Evolutionary conservation across 1,284 basidiomycete genomes (phyloP).

Genomic region (Microbotryum scabiosae): DNA sequence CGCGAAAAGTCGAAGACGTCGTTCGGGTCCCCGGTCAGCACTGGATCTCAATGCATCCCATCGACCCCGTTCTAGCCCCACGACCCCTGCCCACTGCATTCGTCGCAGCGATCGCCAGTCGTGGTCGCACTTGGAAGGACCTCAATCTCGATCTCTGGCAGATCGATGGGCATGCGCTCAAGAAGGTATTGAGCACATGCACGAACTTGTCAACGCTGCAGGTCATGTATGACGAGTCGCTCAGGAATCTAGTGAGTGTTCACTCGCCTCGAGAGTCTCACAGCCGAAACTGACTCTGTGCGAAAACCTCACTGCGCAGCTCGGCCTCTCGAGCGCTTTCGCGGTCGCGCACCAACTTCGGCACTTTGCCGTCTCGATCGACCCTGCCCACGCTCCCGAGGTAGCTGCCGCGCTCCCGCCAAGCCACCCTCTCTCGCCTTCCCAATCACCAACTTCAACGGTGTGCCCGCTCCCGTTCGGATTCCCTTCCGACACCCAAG

Average conservation of each 20-base stretch:
- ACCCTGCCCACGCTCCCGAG: slow-evolving; percentile 17
- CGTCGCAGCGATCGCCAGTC: slow-evolving; percentile 8
- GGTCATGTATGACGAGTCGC: slow-evolving; percentile 16
- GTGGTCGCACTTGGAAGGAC: slow-evolving; percentile 2
- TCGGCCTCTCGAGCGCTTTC: slow-evolving; percentile 15
- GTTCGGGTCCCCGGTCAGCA: slow-evolving; percentile 17
- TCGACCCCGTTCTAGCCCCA: slow-evolving; percentile 12
- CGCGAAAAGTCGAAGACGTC: slow-evolving; percentile 3
- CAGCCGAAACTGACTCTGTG: background rate
- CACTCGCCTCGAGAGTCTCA: background rate
- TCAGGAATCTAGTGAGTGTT: slow-evolving; percentile 18
- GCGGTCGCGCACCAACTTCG: slow-evolving; percentile 6
- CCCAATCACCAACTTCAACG: background rate
- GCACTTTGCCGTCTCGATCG: slow-evolving; percentile 13
- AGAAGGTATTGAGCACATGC: slow-evolving; percentile 13
- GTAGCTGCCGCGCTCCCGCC: slow-evolving; percentile 3
- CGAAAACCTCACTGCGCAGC: background rate
- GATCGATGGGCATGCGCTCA: slow-evolving; percentile 8
- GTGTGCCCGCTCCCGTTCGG: background rate
- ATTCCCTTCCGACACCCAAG: background rate
- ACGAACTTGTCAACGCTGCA: slow-evolving; percentile 5
- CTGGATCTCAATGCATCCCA: slow-evolving; percentile 4
- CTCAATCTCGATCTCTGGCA: slow-evolving; percentile 20
- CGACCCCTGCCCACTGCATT: background rate
- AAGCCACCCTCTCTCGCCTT: background rate